Percentiles rank a stretch among this genome's conserved stretches.
These are phyloP conservation scores for Cystobasidium tubakii DNA, from an alignment of 768 basidiomycete genomes.

Conservation along the genomic window DNA sequence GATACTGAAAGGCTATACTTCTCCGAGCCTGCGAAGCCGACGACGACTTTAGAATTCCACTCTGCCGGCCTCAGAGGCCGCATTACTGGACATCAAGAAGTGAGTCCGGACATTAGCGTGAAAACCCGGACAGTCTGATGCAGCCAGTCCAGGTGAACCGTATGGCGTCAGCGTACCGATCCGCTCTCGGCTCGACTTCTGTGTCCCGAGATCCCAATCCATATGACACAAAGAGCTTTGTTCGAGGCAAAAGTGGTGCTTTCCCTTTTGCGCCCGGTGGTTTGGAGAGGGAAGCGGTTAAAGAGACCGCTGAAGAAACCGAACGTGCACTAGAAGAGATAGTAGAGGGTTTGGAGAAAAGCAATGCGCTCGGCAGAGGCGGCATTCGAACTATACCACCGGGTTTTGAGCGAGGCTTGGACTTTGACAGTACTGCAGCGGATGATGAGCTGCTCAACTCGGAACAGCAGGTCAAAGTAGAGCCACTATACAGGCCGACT, in stretches of 20 bases:
- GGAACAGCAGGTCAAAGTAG: slow-evolving; percentile 47
- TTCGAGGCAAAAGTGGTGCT: slow-evolving; percentile 86
- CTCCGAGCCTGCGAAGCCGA: slow-evolving; percentile 64
- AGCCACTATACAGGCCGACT: slow-evolving; percentile 44
- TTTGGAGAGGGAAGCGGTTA: slow-evolving; percentile 60
- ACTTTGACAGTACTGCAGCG: slow-evolving; percentile 52
- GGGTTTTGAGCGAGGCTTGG: slow-evolving; percentile 72
- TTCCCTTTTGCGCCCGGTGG: slow-evolving; percentile 94
- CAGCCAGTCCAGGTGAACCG: slow-evolving; percentile 56
- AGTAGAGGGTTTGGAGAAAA: slow-evolving; percentile 46
- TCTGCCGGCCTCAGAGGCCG: slow-evolving; percentile 72
- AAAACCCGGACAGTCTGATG: slow-evolving; percentile 41
- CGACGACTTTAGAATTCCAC: slow-evolving; percentile 67
- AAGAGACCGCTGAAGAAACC: slow-evolving; percentile 51
- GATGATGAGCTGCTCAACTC: slow-evolving; percentile 48
- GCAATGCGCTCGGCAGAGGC: slow-evolving; percentile 43
- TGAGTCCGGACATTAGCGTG: slow-evolving; percentile 45
- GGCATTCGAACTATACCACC: slow-evolving; percentile 66
- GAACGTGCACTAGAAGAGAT: slow-evolving; percentile 37
- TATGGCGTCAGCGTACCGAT: slow-evolving; percentile 15
- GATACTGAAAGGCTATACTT: slow-evolving; percentile 53
- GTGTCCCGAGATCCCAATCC: slow-evolving; percentile 73
- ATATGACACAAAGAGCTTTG: slow-evolving; percentile 65
- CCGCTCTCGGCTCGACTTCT: slow-evolving; percentile 67
- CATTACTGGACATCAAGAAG: slow-evolving; percentile 76